Evolutionary conservation across 805 yeast species (phyloP).

Genomic region (Wickerhamiella parazyma): DNA sequence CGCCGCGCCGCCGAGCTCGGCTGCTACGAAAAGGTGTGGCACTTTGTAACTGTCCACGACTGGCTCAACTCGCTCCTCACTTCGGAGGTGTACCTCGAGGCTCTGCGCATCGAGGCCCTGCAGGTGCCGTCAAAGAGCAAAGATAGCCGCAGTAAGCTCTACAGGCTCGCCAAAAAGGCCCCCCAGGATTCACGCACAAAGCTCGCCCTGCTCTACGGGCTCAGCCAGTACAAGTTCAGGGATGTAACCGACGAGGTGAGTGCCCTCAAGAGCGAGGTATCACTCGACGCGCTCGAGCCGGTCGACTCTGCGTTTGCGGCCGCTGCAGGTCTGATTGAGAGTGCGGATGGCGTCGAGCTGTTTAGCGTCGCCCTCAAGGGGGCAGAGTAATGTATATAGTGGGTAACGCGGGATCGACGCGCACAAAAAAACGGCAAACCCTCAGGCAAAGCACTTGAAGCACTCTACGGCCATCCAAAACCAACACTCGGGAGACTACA

Average conservation of each 20-base stretch:
- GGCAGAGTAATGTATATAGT: no score
- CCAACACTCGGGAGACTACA: no score
- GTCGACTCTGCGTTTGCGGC: not conserved
- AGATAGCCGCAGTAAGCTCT: slow-evolving; percentile 11
- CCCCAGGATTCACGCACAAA: slow-evolving; percentile 12
- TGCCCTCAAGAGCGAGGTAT: not conserved
- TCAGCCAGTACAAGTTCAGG: slow-evolving; percentile 13
- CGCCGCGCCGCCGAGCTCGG: slow-evolving; percentile 21
- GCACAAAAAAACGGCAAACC: no score
- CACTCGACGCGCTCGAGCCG: not conserved
- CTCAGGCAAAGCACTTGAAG: no score
- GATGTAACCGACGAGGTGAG: slow-evolving; percentile 1
- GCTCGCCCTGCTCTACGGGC: slow-evolving; percentile 14
- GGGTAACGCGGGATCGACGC: no score
- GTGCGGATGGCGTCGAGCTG: not conserved
- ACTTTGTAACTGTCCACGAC: slow-evolving; percentile 5
- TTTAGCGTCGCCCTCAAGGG: not conserved
- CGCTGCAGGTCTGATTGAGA: not conserved
- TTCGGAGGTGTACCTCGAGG: slow-evolving; percentile 14
- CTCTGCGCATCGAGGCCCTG: slow-evolving; percentile 17
- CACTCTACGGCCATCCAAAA: no score
- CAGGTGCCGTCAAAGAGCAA: slow-evolving; percentile 13
- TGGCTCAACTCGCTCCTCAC: slow-evolving; percentile 5
- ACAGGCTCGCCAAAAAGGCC: slow-evolving; percentile 11
- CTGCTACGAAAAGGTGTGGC: slow-evolving; percentile 10